Evolutionary conservation across 108 stramenopile species (phyloP), one percentile per base, ranked within the genome.

Genomic region (Pinguiococcus pyrenoidosus): DNA sequence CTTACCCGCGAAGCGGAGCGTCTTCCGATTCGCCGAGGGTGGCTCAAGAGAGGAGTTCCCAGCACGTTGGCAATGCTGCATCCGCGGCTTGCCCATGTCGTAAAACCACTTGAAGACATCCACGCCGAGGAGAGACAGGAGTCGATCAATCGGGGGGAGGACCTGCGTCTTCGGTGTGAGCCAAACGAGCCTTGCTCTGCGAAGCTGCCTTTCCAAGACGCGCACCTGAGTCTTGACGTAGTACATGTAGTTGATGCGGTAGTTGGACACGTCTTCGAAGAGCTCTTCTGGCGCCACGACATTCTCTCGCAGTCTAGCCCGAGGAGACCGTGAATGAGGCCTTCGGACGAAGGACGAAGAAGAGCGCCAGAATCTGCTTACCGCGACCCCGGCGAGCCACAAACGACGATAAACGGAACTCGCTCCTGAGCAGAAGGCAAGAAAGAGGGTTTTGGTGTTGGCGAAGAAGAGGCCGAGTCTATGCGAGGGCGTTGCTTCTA

Each of bases 371-470:
- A n/a, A n/a, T n/a, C n/a, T n/a, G n/a, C n/a, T n/a, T n/a, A n/a
- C n/a, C n/a, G n/a, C n/a, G n/a, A n/a, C 8, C 54, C 45, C 9
- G 52, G 62, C 17, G 54, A 29, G 1, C 66, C 68, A 4, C 26
- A 18, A 2, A 69, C 64, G 21, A 69, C 68, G 12, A 69, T 50
- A 50, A 54, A 69, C 7, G 64, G 64, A 12, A 69, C 58, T 20
- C 64, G 54, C 48, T 60, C 55, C 3, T 4, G 2, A 2, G 35
- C 3, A 2, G 35, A 36, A 12, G 35, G 4, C 10, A 2, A 2
- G 10, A 14, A 36, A 12, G 35, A 36, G 35, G 3, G 4, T 2
- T 12, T 36, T 2, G 35, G 1, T 36, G 3, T 1, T 36, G 3
- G 35, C 2, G 14, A 2, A 2, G 35, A 14, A 36, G 3, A 1